A percentile compares a stretch with the other conserved stretches of the same genome.
Conservation (phyloP, 2,329 filamentous ascomycete species). For the Xylaria polymorpha region DNA sequence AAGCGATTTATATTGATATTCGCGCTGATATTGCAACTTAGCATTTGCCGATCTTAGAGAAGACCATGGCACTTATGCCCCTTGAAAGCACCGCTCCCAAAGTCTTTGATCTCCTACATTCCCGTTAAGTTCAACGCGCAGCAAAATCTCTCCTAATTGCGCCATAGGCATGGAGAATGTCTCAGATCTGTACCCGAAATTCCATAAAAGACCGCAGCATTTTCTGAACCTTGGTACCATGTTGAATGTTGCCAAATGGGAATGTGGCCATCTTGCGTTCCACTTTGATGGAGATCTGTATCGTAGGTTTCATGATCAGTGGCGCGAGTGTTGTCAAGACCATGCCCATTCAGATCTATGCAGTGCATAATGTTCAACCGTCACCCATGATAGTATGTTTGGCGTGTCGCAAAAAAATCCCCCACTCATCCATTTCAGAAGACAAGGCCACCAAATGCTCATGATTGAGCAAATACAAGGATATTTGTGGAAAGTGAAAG, state of each 20-base stretch:
- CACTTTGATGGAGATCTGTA: conserved; percentile 8
- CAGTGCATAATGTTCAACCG: conserved; percentile 4
- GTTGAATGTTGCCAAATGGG: conserved; percentile 23
- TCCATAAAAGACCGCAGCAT: conserved; percentile 26
- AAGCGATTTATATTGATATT: conserved; percentile 36
- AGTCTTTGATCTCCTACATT: conserved; percentile 33
- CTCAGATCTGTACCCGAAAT: conserved; percentile 25
- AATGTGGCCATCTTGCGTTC: conserved; percentile 21
- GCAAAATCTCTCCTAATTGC: conserved; percentile 35
- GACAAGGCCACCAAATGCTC: conserved; percentile 19
- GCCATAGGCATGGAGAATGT: conserved; percentile 10
- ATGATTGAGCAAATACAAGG: conserved; percentile 27
- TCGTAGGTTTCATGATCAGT: conserved; percentile 1
- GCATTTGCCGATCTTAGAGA: conserved; percentile 19
- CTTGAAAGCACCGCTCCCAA: conserved; percentile 35
- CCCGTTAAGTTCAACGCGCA: conserved; percentile 33
- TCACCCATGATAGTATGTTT: conserved; percentile 15
- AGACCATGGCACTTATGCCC: conserved; percentile 23
- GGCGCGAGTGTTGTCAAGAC: conserved; percentile 4
- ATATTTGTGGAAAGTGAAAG: conserved; percentile 19
- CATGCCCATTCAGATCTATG: conserved; percentile 7
- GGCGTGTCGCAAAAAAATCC: conserved; percentile 20
- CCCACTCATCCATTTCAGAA: neutral
- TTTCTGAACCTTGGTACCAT: conserved; percentile 22
- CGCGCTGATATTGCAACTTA: conserved; percentile 22